These are phyloP conservation scores for Nakazawaea wyomingensis DNA, from an alignment of 805 yeast genomes.

Conservation along the genomic window DNA sequence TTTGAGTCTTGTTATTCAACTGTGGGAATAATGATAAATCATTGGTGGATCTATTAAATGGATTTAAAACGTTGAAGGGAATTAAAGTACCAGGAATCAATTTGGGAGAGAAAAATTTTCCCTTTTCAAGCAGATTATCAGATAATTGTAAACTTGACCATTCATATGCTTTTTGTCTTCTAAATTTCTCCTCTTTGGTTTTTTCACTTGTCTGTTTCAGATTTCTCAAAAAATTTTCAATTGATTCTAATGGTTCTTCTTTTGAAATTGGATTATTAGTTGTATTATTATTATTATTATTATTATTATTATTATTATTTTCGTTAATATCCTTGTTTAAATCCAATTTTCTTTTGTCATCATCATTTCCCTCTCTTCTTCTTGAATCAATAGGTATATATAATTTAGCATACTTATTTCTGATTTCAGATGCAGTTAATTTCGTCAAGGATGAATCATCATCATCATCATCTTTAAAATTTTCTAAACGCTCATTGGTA, in stretches of 20 bases:
- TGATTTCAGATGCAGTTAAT: conserved; percentile 5
- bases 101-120: conserved; percentile 43
- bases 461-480: no score
- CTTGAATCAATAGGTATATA: background rate
- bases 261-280: background rate
- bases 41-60: conserved; percentile 2
- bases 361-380: background rate
- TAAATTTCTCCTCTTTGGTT: conserved; percentile 39
- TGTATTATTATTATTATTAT: no score
- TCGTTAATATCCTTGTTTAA: no score
- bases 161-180: conserved; percentile 46
- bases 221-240: conserved; percentile 38
- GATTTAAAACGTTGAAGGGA: conserved; percentile 16
- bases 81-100: conserved; percentile 27
- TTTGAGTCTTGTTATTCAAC: conserved; percentile 2
- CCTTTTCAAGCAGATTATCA: conserved; percentile 30
- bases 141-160: conserved; percentile 37
- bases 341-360: background rate
- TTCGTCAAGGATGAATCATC: background rate
- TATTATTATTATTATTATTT: no score
- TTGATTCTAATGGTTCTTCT: conserved; percentile 13
- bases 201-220: conserved; percentile 36
- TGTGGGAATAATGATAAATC: conserved; percentile 20
- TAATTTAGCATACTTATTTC: conserved; percentile 5
- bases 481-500: background rate